Evolutionary conservation across 2,329 filamentous ascomycete species (phyloP), one percentile per base, ranked within the genome.

Genomic region (Colletotrichum theobromicola): DNA sequence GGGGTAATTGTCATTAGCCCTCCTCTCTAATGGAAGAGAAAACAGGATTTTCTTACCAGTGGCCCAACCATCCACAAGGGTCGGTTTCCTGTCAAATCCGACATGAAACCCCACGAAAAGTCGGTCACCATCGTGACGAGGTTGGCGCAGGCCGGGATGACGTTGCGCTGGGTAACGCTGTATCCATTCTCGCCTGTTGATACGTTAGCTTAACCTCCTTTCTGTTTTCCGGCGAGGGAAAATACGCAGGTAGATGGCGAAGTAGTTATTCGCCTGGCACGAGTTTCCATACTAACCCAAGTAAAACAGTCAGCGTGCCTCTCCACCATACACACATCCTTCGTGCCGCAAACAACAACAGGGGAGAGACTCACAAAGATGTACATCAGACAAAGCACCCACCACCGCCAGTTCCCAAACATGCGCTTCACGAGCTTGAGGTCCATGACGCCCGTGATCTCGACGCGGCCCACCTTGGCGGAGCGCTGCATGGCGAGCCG

Each of bases 331-430:
- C 42, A 30, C 28, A 4, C 28, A 5, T 18, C 9, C 15, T 26
- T 12, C 10, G 30, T 6, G 7, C 30, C 30, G 9, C 8, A 9
- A 9, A 32, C 30, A 16, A 4, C 28, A 12, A 24, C 15, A 67
- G 18, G 53, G 65, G 26, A 2, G 2, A 6, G 13, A 77, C 80
- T 75, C 68, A 83, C 81, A 34, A 79, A 70, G 32, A 79, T 78
- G 18, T 79, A 81, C n/a, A 81, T 37, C 34, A 80, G 77, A 74
- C 69, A 71, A 35, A 82, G 80, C 2, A 77, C 77, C 75, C 80
- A 82, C 79, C 81, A 82, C 15, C 76, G 50, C 79, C 79, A 81
- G 21, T 70, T 72, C 12, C 75, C 68, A 63, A 83, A 74, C 57
- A 82, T 79, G 3, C 77, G 70, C 61, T 76, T 78, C 30, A 79